phyloP scores from a whole-genome alignment of 225 moss, liverwort and hornwort species.

The Physcomitrium patens region DNA sequence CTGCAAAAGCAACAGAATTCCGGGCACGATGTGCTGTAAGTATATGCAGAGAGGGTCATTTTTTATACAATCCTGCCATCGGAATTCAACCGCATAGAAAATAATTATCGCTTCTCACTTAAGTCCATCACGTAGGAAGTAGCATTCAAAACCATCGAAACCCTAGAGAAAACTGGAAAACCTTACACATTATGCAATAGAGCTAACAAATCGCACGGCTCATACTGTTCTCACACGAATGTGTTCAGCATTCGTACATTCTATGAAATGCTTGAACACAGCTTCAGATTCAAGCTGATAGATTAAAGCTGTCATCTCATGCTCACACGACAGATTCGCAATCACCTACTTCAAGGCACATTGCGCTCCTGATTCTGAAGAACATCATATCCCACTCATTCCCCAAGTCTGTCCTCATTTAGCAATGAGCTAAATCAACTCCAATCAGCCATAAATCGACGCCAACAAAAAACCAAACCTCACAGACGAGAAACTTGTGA shows the following conservation, averaged over 20 bases:
- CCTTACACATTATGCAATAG: background rate
- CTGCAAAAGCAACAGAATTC: too few relatives aligned
- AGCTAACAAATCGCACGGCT: background rate
- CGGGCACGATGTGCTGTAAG: background rate
- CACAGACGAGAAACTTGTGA: background rate
- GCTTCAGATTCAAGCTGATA: too few relatives aligned
- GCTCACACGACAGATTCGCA: background rate
- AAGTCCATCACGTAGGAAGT: background rate
- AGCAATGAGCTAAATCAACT: background rate
- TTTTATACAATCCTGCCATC: background rate
- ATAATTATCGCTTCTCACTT: background rate
- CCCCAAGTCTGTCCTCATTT: background rate
- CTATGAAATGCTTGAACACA: background rate
- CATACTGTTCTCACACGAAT: background rate
- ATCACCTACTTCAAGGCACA: background rate
- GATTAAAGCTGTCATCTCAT: background rate
- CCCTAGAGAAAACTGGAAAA: background rate
- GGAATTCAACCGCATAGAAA: slow-evolving; percentile 1
- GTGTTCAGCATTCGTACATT: background rate
- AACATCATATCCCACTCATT: background rate
- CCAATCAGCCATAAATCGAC: background rate
- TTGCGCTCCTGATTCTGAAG: background rate
- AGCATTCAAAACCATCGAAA: background rate
- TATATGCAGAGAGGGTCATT: background rate
- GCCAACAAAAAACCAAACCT: background rate